These are phyloP conservation scores for Globisporangium nagaii DNA, from an alignment of 352 stramenopile species.

Conservation along the genomic window DNA sequence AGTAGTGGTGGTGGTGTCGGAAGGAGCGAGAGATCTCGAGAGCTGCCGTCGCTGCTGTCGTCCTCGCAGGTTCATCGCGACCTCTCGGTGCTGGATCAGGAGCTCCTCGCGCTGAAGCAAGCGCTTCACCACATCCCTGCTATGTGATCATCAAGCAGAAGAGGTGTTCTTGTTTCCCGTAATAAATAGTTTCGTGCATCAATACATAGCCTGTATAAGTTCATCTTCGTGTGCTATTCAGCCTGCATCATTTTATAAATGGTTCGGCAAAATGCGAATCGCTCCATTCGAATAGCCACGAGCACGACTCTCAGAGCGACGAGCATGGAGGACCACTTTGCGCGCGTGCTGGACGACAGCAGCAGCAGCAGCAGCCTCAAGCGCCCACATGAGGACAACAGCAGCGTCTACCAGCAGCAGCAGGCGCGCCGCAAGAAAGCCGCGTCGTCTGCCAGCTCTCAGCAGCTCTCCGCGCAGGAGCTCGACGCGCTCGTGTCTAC, in stretches of 20 bases:
- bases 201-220: no score
- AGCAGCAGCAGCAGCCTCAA: neutral
- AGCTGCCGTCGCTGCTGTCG: neutral
- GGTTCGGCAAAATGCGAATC: neutral
- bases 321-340: conserved; percentile 15
- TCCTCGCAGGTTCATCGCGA: conserved; percentile 13
- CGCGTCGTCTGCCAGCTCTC: neutral
- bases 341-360: conserved; percentile 11
- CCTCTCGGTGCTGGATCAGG: conserved; percentile 38
- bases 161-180: no score
- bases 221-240: no score
- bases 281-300: neutral
- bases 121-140: neutral
- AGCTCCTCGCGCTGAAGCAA: conserved; percentile 2
- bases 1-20: no score
- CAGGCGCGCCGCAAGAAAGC: conserved; percentile 1
- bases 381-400: neutral
- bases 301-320: neutral
- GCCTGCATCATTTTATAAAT: no score
- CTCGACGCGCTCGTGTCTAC: conserved; percentile 40
- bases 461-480: conserved; percentile 21
- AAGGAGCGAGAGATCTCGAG: no score
- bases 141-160: no score
- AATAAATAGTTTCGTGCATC: no score
- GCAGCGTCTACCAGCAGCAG: conserved; percentile 1